Evolutionary conservation across 768 basidiomycete genomes (phyloP).

Genomic region (Kwoniella heveanensis): DNA sequence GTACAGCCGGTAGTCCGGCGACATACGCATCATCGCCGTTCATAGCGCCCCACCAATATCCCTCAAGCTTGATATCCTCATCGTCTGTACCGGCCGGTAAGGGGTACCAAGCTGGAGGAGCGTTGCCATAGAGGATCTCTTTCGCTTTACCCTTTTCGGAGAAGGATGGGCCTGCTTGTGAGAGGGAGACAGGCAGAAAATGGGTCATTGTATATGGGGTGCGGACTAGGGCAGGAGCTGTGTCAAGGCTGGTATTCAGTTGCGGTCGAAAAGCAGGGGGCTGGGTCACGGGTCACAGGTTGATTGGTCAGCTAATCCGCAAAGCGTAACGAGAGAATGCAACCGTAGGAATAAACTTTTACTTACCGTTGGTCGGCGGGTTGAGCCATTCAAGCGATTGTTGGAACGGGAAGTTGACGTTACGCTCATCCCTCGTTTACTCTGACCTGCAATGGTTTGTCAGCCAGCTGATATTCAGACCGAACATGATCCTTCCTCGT

Average conservation of each 20-base stretch:
- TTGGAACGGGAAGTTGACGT: conserved; percentile 16
- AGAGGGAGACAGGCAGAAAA: conserved; percentile 29
- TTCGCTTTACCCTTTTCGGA: conserved; percentile 49
- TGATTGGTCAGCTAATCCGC: too few relatives aligned
- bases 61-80: conserved; percentile 39
- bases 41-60: conserved; percentile 41
- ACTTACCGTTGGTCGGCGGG: conserved; percentile 9
- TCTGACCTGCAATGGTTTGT: conserved; percentile 1
- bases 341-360: too few relatives aligned
- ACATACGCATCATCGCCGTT: conserved; percentile 37
- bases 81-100: conserved; percentile 19
- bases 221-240: conserved; percentile 35
- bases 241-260: conserved; percentile 40
- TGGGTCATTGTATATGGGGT: conserved; percentile 41
- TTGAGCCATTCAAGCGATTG: not conserved
- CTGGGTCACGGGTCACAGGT: conserved; percentile 10
- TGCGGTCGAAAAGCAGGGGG: conserved; percentile 35
- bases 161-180: conserved; percentile 40
- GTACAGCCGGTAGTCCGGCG: conserved; percentile 34
- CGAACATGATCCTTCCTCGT: too few relatives aligned
- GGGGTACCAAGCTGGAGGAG: conserved; percentile 46
- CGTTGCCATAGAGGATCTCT: conserved; percentile 27
- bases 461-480: too few relatives aligned
- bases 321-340: too few relatives aligned
- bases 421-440: conserved; percentile 12